A percentile compares a stretch with the other conserved stretches of the same genome.
These are phyloP conservation scores for Coniochaeta pulveracea DNA, from an alignment of 2,329 filamentous ascomycete species.

Conservation along the genomic window DNA sequence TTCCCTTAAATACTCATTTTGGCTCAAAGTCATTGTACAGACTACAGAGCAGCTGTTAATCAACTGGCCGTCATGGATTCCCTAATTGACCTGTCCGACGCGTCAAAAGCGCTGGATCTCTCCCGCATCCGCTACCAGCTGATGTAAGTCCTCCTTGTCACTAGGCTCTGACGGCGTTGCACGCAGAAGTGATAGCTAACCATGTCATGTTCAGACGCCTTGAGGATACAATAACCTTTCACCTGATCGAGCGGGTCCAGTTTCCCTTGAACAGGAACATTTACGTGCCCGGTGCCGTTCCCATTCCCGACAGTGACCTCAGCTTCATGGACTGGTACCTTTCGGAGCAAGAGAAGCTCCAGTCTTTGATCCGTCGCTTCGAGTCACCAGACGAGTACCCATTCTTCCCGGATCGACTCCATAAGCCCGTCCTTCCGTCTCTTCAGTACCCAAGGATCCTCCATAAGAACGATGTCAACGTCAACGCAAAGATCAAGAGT, in stretches of 20 bases:
- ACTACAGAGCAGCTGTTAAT: no score
- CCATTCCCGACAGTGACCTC: constrained; percentile 60
- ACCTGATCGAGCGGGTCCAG: constrained; percentile 95
- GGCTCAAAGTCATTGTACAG: no score
- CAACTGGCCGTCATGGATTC: no score
- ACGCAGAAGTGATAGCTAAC: no score
- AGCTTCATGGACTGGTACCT: constrained; percentile 95
- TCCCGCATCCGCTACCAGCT: constrained; percentile 87
- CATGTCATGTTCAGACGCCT: constrained; percentile 68
- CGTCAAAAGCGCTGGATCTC: constrained; percentile 76
- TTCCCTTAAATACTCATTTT: no score
- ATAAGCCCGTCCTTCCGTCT: constrained; percentile 73
- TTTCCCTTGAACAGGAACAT: constrained; percentile 87
- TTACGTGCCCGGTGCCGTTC: constrained; percentile 70
- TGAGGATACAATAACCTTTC: constrained; percentile 95
- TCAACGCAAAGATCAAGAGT: constrained; percentile 77
- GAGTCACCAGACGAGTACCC: constrained; percentile 95
- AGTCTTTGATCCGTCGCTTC: constrained; percentile 89
- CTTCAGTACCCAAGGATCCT: constrained; percentile 82
- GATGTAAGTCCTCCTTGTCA: constrained; percentile 56
- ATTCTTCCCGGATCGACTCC: constrained; percentile 79
- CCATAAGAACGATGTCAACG: constrained; percentile 78
- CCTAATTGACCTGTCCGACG: constrained; percentile 78
- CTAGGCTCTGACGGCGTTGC: no score
- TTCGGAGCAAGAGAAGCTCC: constrained; percentile 76